Evolutionary conservation across 2,329 filamentous ascomycete genomes (phyloP).

Genomic region (Didymella lethalis): DNA sequence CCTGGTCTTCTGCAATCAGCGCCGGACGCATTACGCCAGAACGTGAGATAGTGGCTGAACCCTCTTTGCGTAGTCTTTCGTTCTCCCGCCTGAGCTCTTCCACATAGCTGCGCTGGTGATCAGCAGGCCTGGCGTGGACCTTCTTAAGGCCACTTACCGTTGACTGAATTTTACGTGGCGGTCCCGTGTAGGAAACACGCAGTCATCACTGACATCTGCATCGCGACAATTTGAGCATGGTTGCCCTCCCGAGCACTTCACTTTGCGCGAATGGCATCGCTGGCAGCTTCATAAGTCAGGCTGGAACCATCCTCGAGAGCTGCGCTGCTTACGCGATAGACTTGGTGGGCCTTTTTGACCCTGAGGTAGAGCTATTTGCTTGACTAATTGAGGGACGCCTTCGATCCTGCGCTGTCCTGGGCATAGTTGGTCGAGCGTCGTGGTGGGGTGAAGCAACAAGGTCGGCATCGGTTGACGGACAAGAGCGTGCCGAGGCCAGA

Average conservation of each 20-base stretch:
- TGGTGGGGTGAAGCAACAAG: not conserved
- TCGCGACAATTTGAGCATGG: conserved; percentile 44
- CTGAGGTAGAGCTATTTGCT: not conserved
- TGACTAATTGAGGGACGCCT: not conserved
- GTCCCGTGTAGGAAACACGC: conserved; percentile 39
- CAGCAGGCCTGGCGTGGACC: not conserved
- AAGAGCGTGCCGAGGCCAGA: not conserved
- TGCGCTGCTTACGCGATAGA: conserved; percentile 18
- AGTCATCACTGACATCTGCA: conserved; percentile 29
- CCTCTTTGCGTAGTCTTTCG: not conserved
- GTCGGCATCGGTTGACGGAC: not conserved
- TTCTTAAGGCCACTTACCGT: conserved; percentile 23
- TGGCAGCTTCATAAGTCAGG: conserved; percentile 27
- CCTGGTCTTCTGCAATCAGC: not conserved
- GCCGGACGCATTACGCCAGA: not conserved
- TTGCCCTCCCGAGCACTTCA: conserved; percentile 47
- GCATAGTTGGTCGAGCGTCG: not conserved
- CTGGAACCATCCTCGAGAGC: not conserved
- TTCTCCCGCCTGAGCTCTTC: conserved; percentile 42
- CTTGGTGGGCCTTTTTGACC: conserved; percentile 1
- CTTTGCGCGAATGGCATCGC: conserved; percentile 42
- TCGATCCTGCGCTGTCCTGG: not conserved
- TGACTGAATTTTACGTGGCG: conserved; percentile 43
- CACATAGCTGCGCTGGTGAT: conserved; percentile 32
- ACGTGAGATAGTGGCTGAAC: not conserved